Evolutionary conservation across 495 filamentous ascomycete genomes (phyloP).

Genomic region (Evernia prunastri): DNA sequence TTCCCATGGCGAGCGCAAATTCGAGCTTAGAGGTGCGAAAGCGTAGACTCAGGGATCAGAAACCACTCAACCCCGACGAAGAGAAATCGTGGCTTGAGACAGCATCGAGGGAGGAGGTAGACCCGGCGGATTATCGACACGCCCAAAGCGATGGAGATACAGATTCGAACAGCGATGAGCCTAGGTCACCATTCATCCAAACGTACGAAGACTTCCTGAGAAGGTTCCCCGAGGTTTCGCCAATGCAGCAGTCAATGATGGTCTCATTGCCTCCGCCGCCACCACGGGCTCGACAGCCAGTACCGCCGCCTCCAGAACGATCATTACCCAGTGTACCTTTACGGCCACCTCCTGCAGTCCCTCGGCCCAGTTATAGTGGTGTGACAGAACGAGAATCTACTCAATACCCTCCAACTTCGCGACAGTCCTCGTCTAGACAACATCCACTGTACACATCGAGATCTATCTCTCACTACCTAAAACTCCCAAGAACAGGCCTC

Average conservation of each 20-base stretch:
- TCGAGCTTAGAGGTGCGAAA: slow-evolving; percentile 50
- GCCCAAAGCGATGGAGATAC: slow-evolving; percentile 31
- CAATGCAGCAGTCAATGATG: slow-evolving; percentile 71
- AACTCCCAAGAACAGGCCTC: slow-evolving; percentile 65
- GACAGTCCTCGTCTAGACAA: slow-evolving; percentile 42
- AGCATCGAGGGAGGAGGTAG: slow-evolving; percentile 50
- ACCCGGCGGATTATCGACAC: slow-evolving; percentile 38
- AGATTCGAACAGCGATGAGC: slow-evolving; percentile 27
- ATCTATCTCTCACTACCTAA: slow-evolving; percentile 40
- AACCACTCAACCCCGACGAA: slow-evolving; percentile 55
- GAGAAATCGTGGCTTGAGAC: slow-evolving; percentile 54
- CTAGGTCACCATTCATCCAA: slow-evolving; percentile 44
- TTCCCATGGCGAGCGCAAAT: slow-evolving; percentile 47
- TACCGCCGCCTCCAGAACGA: slow-evolving; percentile 37
- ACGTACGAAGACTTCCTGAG: slow-evolving; percentile 71
- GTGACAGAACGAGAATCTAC: slow-evolving; percentile 61
- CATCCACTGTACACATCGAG: slow-evolving; percentile 42
- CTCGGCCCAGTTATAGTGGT: slow-evolving; percentile 82
- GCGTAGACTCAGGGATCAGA: slow-evolving; percentile 50
- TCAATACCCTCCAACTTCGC: slow-evolving; percentile 42
- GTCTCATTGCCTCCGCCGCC: slow-evolving; percentile 31
- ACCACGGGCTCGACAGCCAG: slow-evolving; percentile 39
- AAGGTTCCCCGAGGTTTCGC: slow-evolving; percentile 68
- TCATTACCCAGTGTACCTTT: slow-evolving; percentile 41
- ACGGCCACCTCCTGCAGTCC: slow-evolving; percentile 77